Percentiles rank a stretch among this genome's conserved stretches.
Conservation (phyloP, 139 green algal genomes). For the Chloropicon primus region DNA sequence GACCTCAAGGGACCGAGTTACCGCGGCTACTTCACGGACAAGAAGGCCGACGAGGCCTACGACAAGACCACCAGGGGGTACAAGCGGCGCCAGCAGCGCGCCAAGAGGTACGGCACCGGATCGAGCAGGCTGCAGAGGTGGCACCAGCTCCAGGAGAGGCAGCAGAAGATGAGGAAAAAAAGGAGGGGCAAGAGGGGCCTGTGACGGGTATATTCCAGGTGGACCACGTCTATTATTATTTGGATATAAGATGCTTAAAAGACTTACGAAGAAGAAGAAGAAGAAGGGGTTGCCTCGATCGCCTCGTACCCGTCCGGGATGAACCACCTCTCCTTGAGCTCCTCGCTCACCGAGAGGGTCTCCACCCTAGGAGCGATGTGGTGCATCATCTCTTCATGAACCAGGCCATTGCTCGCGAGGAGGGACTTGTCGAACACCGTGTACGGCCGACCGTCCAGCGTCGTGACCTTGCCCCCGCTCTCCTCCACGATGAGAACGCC, state of each 20-base stretch:
- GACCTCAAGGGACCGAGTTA: not conserved
- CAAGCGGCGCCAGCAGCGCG: not conserved
- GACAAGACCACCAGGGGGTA: not conserved
- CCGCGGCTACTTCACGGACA: not conserved
- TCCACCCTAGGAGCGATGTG: conserved; percentile 18
- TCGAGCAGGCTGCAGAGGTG: not conserved
- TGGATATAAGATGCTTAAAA: too few relatives aligned
- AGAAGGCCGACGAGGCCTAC: not conserved
- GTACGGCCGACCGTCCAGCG: conserved; percentile 53
- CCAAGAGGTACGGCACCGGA: not conserved
- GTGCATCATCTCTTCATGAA: conserved; percentile 35
- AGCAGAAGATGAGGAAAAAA: not conserved
- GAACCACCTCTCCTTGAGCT: not conserved
- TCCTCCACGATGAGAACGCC: conserved; percentile 51
- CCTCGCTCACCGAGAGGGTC: conserved; percentile 8
- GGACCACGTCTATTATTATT: too few relatives aligned
- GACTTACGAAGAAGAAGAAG: too few relatives aligned
- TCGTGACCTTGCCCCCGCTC: conserved; percentile 46
- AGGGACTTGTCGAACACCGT: conserved; percentile 48
- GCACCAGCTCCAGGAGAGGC: not conserved
- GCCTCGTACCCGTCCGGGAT: not conserved
- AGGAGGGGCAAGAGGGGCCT: not conserved
- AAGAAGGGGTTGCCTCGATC: too few relatives aligned
- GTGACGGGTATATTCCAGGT: too few relatives aligned
- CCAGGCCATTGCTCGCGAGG: conserved; percentile 14